These are phyloP conservation scores for Arthroderma sp. DNA, from an alignment of 2,329 filamentous ascomycete genomes.

Conservation along the genomic window DNA sequence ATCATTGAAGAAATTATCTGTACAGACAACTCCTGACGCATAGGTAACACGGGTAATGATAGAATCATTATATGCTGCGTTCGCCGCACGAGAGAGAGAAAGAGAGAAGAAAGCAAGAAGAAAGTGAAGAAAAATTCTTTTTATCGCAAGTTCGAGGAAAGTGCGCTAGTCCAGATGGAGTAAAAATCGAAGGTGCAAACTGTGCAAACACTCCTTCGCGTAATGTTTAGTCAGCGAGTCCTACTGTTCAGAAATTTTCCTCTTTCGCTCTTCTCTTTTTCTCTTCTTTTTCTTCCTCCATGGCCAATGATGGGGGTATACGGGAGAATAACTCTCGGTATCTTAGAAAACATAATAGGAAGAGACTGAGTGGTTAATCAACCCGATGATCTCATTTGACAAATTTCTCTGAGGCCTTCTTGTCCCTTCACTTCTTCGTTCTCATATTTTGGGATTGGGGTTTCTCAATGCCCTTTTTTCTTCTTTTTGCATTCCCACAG, in stretches of 20 bases:
- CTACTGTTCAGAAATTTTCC: background rate
- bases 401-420: slow-evolving; percentile 13
- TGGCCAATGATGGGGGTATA: slow-evolving; percentile 13
- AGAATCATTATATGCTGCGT: slow-evolving; percentile 50
- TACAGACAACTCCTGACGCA: slow-evolving; percentile 39
- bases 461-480: background rate
- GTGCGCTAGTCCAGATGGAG: background rate
- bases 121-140: slow-evolving; percentile 4
- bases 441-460: background rate
- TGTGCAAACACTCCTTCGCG: background rate
- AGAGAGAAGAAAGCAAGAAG: slow-evolving; percentile 31
- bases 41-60: slow-evolving; percentile 64
- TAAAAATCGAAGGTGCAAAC: background rate
- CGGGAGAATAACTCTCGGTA: slow-evolving; percentile 8
- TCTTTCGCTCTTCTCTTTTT: background rate
- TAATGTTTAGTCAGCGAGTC: background rate
- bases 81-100: slow-evolving; percentile 66
- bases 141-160: background rate
- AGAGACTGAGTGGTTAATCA: slow-evolving; percentile 12
- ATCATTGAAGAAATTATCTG: slow-evolving; percentile 26
- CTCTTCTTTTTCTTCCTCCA: slow-evolving; percentile 6
- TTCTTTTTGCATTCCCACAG: background rate
- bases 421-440: background rate
- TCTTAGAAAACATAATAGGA: slow-evolving; percentile 13
- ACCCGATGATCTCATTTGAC: slow-evolving; percentile 13